phyloP scores from a whole-genome alignment of 1,284 basidiomycete species.

The Marasmius sp. region DNA sequence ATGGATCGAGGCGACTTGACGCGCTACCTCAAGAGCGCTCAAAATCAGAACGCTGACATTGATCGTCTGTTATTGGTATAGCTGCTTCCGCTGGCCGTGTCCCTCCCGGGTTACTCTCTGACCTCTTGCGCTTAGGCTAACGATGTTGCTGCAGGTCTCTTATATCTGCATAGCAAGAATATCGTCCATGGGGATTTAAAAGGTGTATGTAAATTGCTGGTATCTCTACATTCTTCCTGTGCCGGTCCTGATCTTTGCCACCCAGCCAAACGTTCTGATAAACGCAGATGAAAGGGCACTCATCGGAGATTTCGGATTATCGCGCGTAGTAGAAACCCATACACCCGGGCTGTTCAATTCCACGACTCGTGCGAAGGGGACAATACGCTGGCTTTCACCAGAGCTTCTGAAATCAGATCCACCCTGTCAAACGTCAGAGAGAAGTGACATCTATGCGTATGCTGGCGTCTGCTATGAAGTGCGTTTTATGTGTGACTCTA shows the following conservation, averaged over 20 bases:
- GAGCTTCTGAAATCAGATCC: conserved; percentile 16
- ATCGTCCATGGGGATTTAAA: conserved; percentile 41
- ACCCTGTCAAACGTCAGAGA: too few species aligned
- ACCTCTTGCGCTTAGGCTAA: conserved; percentile 12
- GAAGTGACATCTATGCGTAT: too few species aligned
- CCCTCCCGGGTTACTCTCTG: neutral
- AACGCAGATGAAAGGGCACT: conserved; percentile 29
- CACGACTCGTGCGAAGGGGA: conserved; percentile 12
- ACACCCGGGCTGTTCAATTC: neutral
- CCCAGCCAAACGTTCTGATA: conserved; percentile 10
- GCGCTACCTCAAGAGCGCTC: conserved; percentile 19
- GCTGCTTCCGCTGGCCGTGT: neutral
- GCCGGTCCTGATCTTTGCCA: neutral
- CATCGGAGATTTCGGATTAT: conserved; percentile 36
- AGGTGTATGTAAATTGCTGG: conserved; percentile 23
- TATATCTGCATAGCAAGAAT: conserved; percentile 31
- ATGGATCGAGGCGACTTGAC: conserved; percentile 34
- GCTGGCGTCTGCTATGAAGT: too few species aligned
- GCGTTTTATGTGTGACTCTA: too few species aligned
- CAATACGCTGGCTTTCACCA: conserved; percentile 24
- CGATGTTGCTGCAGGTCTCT: conserved; percentile 30
- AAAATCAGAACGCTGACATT: conserved; percentile 4
- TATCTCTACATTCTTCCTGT: neutral
- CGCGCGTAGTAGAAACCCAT: conserved; percentile 17
- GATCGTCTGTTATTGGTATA: conserved; percentile 24